Conservation (phyloP, 2,329 filamentous ascomycete species). For the Colletotrichum falcatum region DNA sequence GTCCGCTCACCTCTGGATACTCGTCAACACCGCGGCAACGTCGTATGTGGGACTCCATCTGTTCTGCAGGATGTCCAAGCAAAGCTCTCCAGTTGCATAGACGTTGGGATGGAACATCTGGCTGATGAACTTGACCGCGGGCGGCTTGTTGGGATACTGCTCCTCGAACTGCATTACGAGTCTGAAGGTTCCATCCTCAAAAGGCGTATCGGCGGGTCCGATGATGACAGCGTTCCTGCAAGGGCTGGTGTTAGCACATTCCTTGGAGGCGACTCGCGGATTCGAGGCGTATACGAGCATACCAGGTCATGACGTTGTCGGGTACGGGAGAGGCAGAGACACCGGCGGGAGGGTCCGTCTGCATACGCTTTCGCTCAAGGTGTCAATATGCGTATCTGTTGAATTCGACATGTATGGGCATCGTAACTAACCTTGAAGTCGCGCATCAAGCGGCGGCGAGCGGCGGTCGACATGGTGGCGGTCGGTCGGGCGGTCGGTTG, state of each 20-base stretch:
- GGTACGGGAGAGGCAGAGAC: slow-evolving; percentile 96
- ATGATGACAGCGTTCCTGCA: slow-evolving; percentile 98
- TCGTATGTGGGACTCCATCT: slow-evolving; percentile 99
- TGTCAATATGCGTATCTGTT: slow-evolving; percentile 26
- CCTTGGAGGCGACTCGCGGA: not conserved
- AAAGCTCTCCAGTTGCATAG: slow-evolving; percentile 95
- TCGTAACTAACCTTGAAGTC: slow-evolving; percentile 86
- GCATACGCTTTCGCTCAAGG: slow-evolving; percentile 87
- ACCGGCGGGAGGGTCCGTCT: slow-evolving; percentile 96
- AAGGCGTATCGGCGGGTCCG: slow-evolving; percentile 94
- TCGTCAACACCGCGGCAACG: slow-evolving; percentile 95
- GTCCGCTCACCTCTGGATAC: slow-evolving; percentile 85
- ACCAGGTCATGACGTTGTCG: slow-evolving; percentile 98
- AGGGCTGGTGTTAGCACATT: slow-evolving; percentile 26
- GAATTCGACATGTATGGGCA: not conserved
- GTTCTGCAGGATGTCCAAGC: slow-evolving; percentile 96
- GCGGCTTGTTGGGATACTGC: slow-evolving; percentile 98
- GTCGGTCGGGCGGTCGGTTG: slow-evolving; percentile 37
- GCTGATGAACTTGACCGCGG: slow-evolving; percentile 97
- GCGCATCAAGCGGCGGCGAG: slow-evolving; percentile 95
- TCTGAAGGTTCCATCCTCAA: slow-evolving; percentile 97
- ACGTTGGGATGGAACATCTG: slow-evolving; percentile 99
- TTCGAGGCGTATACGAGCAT: slow-evolving; percentile 48
- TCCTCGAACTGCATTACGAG: slow-evolving; percentile 99
- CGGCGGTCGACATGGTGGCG: slow-evolving; percentile 81